These are phyloP conservation scores for Chaetomium sp. DNA, from an alignment of 2,329 filamentous ascomycete genomes.

Conservation along the genomic window DNA sequence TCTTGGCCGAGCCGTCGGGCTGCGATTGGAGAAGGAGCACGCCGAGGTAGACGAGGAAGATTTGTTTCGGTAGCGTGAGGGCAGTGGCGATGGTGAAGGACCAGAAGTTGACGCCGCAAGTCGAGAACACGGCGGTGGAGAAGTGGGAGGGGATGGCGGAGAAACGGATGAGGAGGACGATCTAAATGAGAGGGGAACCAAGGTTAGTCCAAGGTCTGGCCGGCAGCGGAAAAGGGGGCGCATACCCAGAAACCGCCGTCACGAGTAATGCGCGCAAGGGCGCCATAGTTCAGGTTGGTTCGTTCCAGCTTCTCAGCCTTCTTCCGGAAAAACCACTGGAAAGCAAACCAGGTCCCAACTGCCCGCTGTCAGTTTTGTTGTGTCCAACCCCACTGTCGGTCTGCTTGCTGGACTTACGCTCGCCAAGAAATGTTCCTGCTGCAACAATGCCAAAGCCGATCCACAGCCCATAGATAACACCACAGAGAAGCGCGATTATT, in stretches of 20 bases:
- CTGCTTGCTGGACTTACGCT: constrained; percentile 24
- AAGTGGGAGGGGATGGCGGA: constrained; percentile 37
- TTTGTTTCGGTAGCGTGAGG: constrained; percentile 36
- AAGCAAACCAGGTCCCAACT: constrained; percentile 37
- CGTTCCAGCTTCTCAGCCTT: constrained; percentile 34
- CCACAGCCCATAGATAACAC: constrained; percentile 37
- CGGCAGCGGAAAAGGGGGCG: neutral
- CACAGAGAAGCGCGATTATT: constrained; percentile 35
- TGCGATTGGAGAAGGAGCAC: constrained; percentile 29
- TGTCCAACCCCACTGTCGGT: neutral
- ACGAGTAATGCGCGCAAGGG: constrained; percentile 34
- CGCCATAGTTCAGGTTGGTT: constrained; percentile 36
- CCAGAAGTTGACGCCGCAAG: constrained; percentile 38
- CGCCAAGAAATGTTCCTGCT: constrained; percentile 36
- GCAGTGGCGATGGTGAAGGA: constrained; percentile 35
- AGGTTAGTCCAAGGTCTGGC: neutral
- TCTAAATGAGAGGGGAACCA: constrained; percentile 19
- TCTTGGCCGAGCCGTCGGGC: constrained; percentile 26
- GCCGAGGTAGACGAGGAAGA: constrained; percentile 37
- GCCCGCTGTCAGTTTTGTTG: neutral
- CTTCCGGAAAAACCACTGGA: constrained; percentile 32
- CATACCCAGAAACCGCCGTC: constrained; percentile 36
- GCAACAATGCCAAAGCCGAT: constrained; percentile 36
- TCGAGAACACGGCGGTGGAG: constrained; percentile 38
- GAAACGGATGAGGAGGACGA: constrained; percentile 36